Conservation (phyloP, 2,329 filamentous ascomycete genomes). For the Trichoderma endophyticum region DNA sequence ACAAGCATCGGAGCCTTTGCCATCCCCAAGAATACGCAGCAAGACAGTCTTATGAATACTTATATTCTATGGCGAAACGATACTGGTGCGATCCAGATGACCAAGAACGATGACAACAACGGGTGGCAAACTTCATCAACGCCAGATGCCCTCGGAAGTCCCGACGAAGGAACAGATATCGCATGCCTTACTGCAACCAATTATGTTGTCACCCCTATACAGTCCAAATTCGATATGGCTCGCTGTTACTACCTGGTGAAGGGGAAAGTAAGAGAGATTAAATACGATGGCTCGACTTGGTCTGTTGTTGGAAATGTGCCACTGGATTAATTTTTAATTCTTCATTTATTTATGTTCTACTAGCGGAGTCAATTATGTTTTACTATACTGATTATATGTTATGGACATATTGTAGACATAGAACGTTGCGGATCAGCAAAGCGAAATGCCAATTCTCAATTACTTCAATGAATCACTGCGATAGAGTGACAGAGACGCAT, state of each 20-base stretch:
- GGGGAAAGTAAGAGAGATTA: not conserved
- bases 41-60: not conserved
- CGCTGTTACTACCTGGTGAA: not conserved
- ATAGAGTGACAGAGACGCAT: too few species aligned
- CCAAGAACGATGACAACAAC: not conserved
- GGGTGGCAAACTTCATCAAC: not conserved
- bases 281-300: not conserved
- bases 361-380: not conserved
- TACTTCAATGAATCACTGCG: too few species aligned
- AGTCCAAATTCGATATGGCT: not conserved
- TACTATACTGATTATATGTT: not conserved
- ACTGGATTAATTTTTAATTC: not conserved
- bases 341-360: not conserved
- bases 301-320: not conserved
- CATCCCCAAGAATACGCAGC: not conserved
- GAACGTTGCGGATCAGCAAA: not conserved
- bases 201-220: not conserved
- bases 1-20: not conserved
- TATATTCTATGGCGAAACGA: not conserved
- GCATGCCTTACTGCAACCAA: not conserved
- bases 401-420: not conserved
- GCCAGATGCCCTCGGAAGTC: not conserved
- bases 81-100: not conserved
- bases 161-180: not conserved
- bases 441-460: too few species aligned